Base-by-base conservation (phyloP, 78 protist genomes). In the Tieghemostelium lacteum region DNA sequence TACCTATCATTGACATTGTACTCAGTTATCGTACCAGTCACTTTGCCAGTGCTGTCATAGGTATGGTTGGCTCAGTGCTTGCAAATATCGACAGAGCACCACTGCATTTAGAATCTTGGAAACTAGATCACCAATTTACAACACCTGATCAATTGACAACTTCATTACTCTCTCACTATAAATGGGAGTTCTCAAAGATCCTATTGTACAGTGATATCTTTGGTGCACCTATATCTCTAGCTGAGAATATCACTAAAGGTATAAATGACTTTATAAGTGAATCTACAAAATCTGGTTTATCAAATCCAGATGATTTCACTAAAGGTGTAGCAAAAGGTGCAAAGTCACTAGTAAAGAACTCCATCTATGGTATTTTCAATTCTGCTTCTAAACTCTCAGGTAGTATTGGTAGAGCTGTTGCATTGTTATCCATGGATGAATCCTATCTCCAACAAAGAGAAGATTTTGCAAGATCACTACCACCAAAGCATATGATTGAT, bases 341-440 rank as follows among this genome's bases (percentile, higher is more conserved):
- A 39, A 16, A 55, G 40, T 22, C 37, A 14, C 49, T 94, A 26
- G 33, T 62, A 1, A 73, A 73, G 16, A 94, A 80, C 36, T 66
- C 77, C 26, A 42, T 94, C 31, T 87, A 50, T 57, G 96, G 94
- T 57, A 50, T 88, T 12, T 94, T 94, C 37, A 94, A 87, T 73
- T 67, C 94, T 36, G 87, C 93, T 7, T 66, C 65, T 26, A 93
- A 77, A 57, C 29, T 93, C 17, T 67, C 96, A 19, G 83, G 85
- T 16, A 42, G 88, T 7, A 37, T 93, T n/a, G 96, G 94, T 24
- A 54, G 29, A 5, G 93, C 80, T 2, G 57, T 86, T 20, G 72
- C 88, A 3, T 80, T 77, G 8, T 50, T 93, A 4, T 52, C 92
- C 16, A 60, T 93, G 75, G 96, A 93, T 49, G 74, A 74, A 29